These are phyloP conservation scores for Solioccasus polychromus DNA, from an alignment of 768 basidiomycete genomes.

Conservation along the genomic window DNA sequence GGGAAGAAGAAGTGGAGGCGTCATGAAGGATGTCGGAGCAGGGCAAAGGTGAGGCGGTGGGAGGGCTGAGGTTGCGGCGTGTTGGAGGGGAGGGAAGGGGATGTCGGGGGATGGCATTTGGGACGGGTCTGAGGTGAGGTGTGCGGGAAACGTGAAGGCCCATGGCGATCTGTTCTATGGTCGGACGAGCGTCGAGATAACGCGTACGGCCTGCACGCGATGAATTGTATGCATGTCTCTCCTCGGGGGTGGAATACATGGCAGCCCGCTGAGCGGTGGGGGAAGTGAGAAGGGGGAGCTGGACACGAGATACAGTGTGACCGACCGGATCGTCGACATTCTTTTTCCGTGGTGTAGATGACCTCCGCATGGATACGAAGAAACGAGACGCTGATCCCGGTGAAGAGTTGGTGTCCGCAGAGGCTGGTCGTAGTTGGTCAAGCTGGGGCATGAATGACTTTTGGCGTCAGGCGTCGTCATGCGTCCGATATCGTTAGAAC, in stretches of 20 bases:
- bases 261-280: conserved; percentile 25
- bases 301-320: neutral
- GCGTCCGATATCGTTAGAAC: conserved; percentile 1
- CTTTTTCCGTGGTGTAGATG: conserved; percentile 26
- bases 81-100: conserved; percentile 16
- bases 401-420: conserved; percentile 11
- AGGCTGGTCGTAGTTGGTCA: too few species aligned
- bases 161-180: conserved; percentile 78
- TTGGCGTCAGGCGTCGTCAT: neutral
- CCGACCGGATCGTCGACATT: conserved; percentile 17
- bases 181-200: conserved; percentile 49
- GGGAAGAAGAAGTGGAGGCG: conserved; percentile 21
- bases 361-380: conserved; percentile 30
- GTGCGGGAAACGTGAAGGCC: conserved; percentile 75
- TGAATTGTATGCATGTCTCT: conserved; percentile 29
- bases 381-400: conserved; percentile 28
- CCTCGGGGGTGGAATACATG: conserved; percentile 44
- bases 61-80: conserved; percentile 21
- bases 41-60: conserved; percentile 23
- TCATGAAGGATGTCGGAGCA: conserved; percentile 24
- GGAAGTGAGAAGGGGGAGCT: conserved; percentile 6
- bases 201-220: conserved; percentile 38
- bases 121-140: conserved; percentile 56
- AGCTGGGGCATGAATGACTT: neutral
- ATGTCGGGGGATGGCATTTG: conserved; percentile 19